Evolutionary conservation across 352 stramenopile species (phyloP).

Genomic region (Elongisporangium undulatum): DNA sequence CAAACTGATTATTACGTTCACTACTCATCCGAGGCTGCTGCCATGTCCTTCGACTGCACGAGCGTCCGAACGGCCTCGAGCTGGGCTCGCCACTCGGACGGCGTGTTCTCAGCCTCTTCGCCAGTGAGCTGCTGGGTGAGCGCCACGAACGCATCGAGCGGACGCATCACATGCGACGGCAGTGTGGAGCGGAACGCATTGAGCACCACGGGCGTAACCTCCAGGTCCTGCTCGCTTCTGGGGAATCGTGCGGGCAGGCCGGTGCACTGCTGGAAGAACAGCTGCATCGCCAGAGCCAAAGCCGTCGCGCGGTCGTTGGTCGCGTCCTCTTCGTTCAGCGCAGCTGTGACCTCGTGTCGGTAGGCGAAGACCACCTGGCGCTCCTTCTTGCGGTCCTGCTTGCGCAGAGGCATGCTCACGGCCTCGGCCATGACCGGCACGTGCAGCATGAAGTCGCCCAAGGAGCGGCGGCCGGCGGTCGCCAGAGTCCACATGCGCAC

Average conservation of each 20-base stretch:
- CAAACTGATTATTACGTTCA: neutral
- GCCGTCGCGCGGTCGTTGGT: conserved; percentile 20
- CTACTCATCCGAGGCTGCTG: conserved; percentile 10
- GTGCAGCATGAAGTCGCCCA: conserved; percentile 60
- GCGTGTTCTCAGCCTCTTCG: neutral
- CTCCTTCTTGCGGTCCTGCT: conserved; percentile 83
- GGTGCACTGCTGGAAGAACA: conserved; percentile 71
- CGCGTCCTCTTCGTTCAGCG: conserved; percentile 23
- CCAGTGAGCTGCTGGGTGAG: conserved; percentile 6
- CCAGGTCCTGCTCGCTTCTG: conserved; percentile 11
- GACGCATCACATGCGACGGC: conserved; percentile 24
- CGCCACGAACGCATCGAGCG: conserved; percentile 22
- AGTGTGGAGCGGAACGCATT: conserved; percentile 31
- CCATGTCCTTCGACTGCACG: conserved; percentile 36
- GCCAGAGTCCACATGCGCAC: conserved; percentile 69
- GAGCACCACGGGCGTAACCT: conserved; percentile 36
- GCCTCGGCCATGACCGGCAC: conserved; percentile 47
- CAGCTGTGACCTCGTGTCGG: conserved; percentile 20
- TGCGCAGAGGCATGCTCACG: conserved; percentile 73
- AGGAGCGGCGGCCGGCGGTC: conserved; percentile 45
- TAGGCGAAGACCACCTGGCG: conserved; percentile 64
- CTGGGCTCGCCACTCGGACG: neutral
- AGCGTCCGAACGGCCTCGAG: conserved; percentile 19
- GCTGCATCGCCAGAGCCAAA: conserved; percentile 34
- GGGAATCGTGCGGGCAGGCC: conserved; percentile 47